Evolutionary conservation across 2,329 filamentous ascomycete species (phyloP).

Genomic region (Claviceps sp.): DNA sequence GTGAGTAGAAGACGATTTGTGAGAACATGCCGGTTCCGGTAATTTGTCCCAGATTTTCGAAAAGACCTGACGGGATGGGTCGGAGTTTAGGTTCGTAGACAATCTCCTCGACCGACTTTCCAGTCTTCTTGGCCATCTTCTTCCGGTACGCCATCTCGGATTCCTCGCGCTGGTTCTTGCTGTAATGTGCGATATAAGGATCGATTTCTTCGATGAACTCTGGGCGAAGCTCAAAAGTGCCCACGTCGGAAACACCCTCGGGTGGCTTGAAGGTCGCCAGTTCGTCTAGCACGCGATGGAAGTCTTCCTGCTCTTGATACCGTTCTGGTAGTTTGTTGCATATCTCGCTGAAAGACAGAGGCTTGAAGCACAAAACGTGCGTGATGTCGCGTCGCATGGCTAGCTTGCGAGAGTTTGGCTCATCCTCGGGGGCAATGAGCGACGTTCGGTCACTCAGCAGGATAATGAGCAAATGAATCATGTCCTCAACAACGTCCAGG

Average conservation of each 20-base stretch:
- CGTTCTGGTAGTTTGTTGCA: constrained; percentile 76
- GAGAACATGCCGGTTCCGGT: constrained; percentile 77
- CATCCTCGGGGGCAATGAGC: constrained; percentile 55
- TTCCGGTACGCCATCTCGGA: constrained; percentile 81
- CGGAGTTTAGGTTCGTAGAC: constrained; percentile 83
- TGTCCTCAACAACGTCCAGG: constrained; percentile 87
- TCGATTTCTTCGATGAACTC: constrained; percentile 81
- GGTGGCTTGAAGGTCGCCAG: constrained; percentile 84
- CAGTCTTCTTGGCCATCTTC: constrained; percentile 76
- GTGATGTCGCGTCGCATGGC: constrained; percentile 80
- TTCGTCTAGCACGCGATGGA: constrained; percentile 69
- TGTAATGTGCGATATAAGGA: constrained; percentile 92
- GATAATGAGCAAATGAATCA: constrained; percentile 85
- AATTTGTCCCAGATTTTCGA: constrained; percentile 63
- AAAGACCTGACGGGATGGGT: constrained; percentile 63
- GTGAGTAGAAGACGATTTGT: constrained; percentile 77
- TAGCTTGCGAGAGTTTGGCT: constrained; percentile 49
- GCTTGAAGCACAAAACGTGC: constrained; percentile 92
- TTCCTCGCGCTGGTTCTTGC: constrained; percentile 92
- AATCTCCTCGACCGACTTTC: constrained; percentile 66
- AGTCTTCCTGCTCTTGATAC: constrained; percentile 78
- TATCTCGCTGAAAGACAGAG: constrained; percentile 87
- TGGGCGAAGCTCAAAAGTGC: constrained; percentile 83
- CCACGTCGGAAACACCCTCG: constrained; percentile 82
- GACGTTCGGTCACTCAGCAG: constrained; percentile 79